Evolutionary conservation across 352 stramenopile species (phyloP).

Genomic region (Phytophthora syringae): DNA sequence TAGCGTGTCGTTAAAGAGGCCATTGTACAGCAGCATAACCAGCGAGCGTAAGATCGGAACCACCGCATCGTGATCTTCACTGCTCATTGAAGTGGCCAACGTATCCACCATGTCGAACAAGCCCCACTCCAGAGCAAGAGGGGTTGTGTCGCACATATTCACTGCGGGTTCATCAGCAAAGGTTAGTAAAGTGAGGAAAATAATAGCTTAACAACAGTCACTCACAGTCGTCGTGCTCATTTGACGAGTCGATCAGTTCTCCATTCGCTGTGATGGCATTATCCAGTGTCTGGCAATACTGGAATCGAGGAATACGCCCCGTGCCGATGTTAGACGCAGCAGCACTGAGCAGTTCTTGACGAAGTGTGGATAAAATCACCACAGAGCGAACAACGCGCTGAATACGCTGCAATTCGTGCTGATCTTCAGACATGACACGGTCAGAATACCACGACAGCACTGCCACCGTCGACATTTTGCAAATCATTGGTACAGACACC

Average conservation of each 20-base stretch:
- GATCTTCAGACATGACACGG: slow-evolving; percentile 56
- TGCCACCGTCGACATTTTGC: slow-evolving; percentile 81
- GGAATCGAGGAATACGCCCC: slow-evolving; percentile 64
- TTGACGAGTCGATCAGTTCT: slow-evolving; percentile 54
- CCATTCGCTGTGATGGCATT: slow-evolving; percentile 77
- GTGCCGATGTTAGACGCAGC: slow-evolving; percentile 29
- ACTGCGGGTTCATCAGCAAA: slow-evolving; percentile 43
- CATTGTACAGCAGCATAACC: slow-evolving; percentile 57
- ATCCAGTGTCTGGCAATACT: slow-evolving; percentile 81
- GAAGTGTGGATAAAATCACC: slow-evolving; percentile 65
- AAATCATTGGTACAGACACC: slow-evolving; percentile 82
- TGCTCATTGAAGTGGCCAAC: slow-evolving; percentile 82
- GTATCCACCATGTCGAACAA: slow-evolving; percentile 73
- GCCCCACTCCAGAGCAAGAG: slow-evolving; percentile 75
- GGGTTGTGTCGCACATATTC: slow-evolving; percentile 53
- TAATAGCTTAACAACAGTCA: not conserved
- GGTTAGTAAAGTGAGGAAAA: slow-evolving; percentile 10
- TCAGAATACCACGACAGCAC: slow-evolving; percentile 85
- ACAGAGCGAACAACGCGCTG: slow-evolving; percentile 75
- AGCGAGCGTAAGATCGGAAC: slow-evolving; percentile 66
- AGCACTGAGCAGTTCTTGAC: slow-evolving; percentile 52
- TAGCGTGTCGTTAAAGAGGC: slow-evolving; percentile 62
- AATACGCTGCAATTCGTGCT: slow-evolving; percentile 70
- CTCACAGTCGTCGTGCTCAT: slow-evolving; percentile 57
- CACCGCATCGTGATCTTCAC: slow-evolving; percentile 76